Evolutionary conservation across 2,329 filamentous ascomycete species (phyloP).

Genomic region (Claviceps lovelessii): DNA sequence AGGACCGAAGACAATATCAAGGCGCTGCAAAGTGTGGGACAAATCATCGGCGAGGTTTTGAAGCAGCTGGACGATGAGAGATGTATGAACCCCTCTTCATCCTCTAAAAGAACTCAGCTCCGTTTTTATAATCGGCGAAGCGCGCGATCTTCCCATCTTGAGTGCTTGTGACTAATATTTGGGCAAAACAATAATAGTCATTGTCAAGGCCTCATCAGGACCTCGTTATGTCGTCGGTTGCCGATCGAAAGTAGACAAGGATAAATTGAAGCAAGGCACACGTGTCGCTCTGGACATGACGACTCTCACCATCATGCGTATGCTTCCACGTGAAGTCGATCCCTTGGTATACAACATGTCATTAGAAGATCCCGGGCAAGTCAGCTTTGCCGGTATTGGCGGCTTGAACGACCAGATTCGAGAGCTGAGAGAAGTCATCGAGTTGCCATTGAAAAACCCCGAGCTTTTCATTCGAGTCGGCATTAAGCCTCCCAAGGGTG

Average conservation of each 20-base stretch:
- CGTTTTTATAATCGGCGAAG: not conserved
- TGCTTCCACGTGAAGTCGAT: constrained; percentile 96
- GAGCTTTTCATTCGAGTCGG: constrained; percentile 93
- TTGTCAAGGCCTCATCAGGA: constrained; percentile 94
- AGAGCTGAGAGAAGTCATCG: constrained; percentile 93
- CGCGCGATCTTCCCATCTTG: not conserved
- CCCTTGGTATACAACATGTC: constrained; percentile 99
- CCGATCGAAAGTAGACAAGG: constrained; percentile 94
- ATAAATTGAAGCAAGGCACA: constrained; percentile 94
- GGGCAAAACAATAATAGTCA: constrained; percentile 46
- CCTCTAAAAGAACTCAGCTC: not conserved
- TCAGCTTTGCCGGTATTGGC: constrained; percentile 95
- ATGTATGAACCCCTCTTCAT: constrained; percentile 46
- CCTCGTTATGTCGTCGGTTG: constrained; percentile 97
- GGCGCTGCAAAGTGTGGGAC: constrained; percentile 93
- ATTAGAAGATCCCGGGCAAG: constrained; percentile 88
- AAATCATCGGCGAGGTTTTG: constrained; percentile 97
- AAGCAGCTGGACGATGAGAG: constrained; percentile 98
- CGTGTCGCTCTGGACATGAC: constrained; percentile 98
- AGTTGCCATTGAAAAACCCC: constrained; percentile 94
- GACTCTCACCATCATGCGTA: constrained; percentile 98
- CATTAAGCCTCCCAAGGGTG: constrained; percentile 97
- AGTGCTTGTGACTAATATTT: constrained; percentile 3
- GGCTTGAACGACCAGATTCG: constrained; percentile 96
- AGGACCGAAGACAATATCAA: constrained; percentile 99